A percentile compares a stretch with the other conserved stretches of the same genome.
These are phyloP conservation scores for Stellera chamaejasme DNA, from an alignment of 345 rosid species.

Conservation along the genomic window DNA sequence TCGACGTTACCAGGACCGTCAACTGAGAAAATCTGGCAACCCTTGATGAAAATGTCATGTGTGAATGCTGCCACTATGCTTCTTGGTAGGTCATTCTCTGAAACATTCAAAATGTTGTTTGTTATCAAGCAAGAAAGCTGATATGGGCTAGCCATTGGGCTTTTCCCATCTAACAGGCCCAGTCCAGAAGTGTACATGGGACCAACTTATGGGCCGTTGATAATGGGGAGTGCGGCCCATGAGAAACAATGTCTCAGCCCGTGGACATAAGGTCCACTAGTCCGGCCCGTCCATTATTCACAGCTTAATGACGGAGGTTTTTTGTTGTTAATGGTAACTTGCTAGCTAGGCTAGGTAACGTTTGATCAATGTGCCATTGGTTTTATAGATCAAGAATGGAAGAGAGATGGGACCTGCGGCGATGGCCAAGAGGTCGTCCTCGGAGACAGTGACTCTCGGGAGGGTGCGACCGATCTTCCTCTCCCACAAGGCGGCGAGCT, in stretches of 20 bases:
- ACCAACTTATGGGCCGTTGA: no score
- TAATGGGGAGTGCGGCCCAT: no score
- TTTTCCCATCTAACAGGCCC: no score
- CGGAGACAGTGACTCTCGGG: slow-evolving; percentile 44
- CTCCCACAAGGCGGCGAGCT: slow-evolving; percentile 70
- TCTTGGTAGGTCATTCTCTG: slow-evolving; percentile 51
- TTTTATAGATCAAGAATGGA: background rate
- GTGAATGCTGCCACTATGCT: slow-evolving; percentile 69
- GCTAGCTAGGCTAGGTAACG: no score
- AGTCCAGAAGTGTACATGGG: no score
- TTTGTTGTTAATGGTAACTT: background rate
- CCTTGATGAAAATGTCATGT: slow-evolving; percentile 65
- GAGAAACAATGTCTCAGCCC: no score
- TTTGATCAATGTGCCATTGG: background rate
- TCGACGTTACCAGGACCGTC: slow-evolving; percentile 33
- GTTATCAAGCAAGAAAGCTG: background rate
- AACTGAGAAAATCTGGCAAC: slow-evolving; percentile 48
- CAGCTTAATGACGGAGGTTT: background rate
- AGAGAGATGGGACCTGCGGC: slow-evolving; percentile 40
- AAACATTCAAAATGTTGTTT: background rate
- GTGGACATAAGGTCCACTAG: background rate
- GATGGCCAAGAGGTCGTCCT: slow-evolving; percentile 32
- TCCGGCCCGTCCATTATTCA: no score
- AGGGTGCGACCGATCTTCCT: slow-evolving; percentile 44
- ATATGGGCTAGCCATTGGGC: no score